Evolutionary conservation across 805 yeast genomes (phyloP).

Genomic region (Kodamaea leandrae): DNA sequence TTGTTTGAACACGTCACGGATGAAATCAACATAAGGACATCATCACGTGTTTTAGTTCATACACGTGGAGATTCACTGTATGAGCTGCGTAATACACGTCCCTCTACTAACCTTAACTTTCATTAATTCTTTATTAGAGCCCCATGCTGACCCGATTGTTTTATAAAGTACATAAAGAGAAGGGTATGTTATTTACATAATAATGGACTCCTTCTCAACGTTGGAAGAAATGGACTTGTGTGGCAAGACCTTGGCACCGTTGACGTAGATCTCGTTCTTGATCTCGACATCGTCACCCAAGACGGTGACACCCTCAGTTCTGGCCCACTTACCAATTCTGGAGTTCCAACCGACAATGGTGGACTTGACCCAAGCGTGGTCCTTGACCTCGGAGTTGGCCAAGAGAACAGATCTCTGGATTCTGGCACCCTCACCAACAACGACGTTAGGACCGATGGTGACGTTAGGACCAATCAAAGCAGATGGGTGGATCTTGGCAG

Average conservation of each 20-base stretch:
- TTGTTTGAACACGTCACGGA: not conserved
- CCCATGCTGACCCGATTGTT: too few species aligned
- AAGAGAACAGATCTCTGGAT: constrained; percentile 92
- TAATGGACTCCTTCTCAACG: constrained; percentile 96
- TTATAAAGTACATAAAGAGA: constrained; percentile 7
- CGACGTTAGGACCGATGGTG: constrained; percentile 93
- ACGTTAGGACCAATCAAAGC: constrained; percentile 99
- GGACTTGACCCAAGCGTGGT: constrained; percentile 96
- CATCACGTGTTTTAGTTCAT: too few species aligned
- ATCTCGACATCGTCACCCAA: constrained; percentile 98
- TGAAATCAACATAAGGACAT: not conserved
- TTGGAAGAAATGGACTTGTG: constrained; percentile 95
- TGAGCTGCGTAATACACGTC: too few species aligned
- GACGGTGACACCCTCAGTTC: constrained; percentile 96
- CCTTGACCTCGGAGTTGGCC: constrained; percentile 87
- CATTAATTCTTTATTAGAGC: not conserved
- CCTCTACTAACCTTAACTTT: not conserved
- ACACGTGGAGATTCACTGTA: too few species aligned
- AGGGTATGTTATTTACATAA: constrained; percentile 66
- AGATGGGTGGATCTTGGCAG: constrained; percentile 87
- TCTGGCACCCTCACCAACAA: constrained; percentile 98
- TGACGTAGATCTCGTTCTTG: constrained; percentile 96
- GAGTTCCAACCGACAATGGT: constrained; percentile 99
- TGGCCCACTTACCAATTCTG: constrained; percentile 97
- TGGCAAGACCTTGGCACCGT: constrained; percentile 99